These are phyloP conservation scores for Lactifluus piperatus DNA, from an alignment of 768 basidiomycete species.

Conservation along the genomic window DNA sequence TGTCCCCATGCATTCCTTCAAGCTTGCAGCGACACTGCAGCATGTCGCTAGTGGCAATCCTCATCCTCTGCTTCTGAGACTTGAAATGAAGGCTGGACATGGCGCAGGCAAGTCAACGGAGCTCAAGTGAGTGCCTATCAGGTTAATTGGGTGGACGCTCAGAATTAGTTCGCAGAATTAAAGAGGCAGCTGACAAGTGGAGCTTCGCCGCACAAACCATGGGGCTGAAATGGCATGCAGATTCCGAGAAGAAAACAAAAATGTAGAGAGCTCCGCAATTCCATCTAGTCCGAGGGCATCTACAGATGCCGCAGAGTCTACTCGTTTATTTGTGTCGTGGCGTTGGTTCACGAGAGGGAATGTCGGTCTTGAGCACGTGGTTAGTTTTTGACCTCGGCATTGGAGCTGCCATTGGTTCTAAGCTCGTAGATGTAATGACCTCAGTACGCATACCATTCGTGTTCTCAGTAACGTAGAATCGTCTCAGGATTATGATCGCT, in stretches of 20 bases:
- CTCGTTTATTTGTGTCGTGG: constrained; percentile 8
- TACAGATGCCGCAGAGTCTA: background rate
- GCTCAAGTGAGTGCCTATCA: constrained; percentile 38
- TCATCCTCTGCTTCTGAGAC: constrained; percentile 63
- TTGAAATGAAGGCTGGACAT: constrained; percentile 75
- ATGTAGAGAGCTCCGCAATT: background rate
- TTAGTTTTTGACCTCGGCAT: constrained; percentile 81
- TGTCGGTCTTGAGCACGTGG: constrained; percentile 78
- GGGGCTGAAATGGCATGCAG: constrained; percentile 32
- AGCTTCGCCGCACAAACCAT: constrained; percentile 64
- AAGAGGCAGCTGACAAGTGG: constrained; percentile 71
- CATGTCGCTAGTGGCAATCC: constrained; percentile 54
- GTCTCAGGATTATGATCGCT: constrained; percentile 50
- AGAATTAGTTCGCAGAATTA: constrained; percentile 41
- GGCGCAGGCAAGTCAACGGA: constrained; percentile 74
- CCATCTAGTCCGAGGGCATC: background rate
- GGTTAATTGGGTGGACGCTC: background rate
- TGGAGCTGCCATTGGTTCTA: constrained; percentile 51
- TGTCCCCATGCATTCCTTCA: constrained; percentile 83
- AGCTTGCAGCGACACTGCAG: constrained; percentile 72
- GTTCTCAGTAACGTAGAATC: constrained; percentile 83
- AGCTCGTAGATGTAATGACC: background rate
- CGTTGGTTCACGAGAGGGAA: constrained; percentile 28
- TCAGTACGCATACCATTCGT: constrained; percentile 70
- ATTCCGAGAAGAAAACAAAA: background rate